These are phyloP conservation scores for Hypoxylon rickii DNA, from an alignment of 495 filamentous ascomycete genomes.

Conservation along the genomic window DNA sequence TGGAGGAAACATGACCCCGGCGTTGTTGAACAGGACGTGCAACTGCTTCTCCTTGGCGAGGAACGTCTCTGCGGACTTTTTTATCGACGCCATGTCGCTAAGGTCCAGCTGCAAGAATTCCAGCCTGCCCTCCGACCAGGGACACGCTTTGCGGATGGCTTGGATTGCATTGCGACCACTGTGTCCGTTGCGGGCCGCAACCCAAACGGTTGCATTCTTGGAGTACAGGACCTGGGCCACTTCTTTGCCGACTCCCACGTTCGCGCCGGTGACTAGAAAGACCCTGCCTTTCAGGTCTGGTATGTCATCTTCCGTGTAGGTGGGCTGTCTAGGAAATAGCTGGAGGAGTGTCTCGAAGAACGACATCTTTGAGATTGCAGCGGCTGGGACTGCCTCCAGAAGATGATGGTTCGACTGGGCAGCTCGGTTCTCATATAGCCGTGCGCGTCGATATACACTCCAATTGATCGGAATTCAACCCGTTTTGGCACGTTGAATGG, in stretches of 20 bases:
- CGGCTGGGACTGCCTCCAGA: no score
- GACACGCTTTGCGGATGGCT: slow-evolving; percentile 31
- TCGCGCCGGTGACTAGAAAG: slow-evolving; percentile 57
- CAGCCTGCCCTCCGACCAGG: slow-evolving; percentile 35
- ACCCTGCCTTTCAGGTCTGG: slow-evolving; percentile 36
- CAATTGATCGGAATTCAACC: background rate
- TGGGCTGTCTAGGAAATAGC: slow-evolving; percentile 29
- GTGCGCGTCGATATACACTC: no score
- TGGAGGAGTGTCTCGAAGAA: slow-evolving; percentile 22
- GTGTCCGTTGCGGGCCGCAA: slow-evolving; percentile 52
- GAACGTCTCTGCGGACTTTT: slow-evolving; percentile 29
- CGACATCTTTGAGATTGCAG: slow-evolving; percentile 7
- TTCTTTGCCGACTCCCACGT: slow-evolving; percentile 54
- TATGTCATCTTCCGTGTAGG: slow-evolving; percentile 40
- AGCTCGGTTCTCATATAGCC: no score
- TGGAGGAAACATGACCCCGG: slow-evolving; percentile 45
- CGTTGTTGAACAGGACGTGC: slow-evolving; percentile 43
- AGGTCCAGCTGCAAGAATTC: slow-evolving; percentile 38
- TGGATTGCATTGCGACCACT: slow-evolving; percentile 39
- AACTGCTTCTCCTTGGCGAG: slow-evolving; percentile 27
- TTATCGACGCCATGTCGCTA: slow-evolving; percentile 34
- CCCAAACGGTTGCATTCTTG: slow-evolving; percentile 55
- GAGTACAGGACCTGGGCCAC: slow-evolving; percentile 50
- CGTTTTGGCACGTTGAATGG: background rate
- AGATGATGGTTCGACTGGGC: no score